Conservation (phyloP, 441 rosid species). For the Bruguiera hainesii region DNA sequence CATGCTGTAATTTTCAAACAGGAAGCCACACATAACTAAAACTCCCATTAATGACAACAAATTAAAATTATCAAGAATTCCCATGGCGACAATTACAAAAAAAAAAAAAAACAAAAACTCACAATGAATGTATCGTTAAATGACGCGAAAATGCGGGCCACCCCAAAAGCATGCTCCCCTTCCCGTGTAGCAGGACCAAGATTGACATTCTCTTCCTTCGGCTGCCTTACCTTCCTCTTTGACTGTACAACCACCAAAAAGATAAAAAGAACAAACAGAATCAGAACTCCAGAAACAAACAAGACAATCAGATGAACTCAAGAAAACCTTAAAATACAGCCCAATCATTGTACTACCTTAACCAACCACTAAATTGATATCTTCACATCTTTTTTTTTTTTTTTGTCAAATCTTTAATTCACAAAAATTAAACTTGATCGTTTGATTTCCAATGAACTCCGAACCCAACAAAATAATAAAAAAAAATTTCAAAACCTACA, state of each 20-base stretch:
- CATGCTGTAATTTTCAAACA: constrained; percentile 45
- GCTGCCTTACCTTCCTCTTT: constrained; percentile 61
- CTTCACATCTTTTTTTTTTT: too few relatives aligned
- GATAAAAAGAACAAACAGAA: not conserved
- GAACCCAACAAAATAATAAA: too few relatives aligned
- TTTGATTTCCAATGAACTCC: too few relatives aligned
- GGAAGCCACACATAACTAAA: not conserved
- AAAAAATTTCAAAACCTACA: too few relatives aligned
- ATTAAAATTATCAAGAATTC: not conserved
- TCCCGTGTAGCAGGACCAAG: constrained; percentile 65
- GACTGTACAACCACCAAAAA: constrained; percentile 32
- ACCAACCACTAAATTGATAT: too few relatives aligned
- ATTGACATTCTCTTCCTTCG: constrained; percentile 69
- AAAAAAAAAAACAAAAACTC: constrained; percentile 8
- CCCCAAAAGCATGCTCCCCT: constrained; percentile 71
- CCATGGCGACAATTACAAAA: not conserved
- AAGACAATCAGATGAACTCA: too few relatives aligned
- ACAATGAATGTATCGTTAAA: constrained; percentile 80
- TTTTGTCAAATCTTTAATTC: too few relatives aligned
- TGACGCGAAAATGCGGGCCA: constrained; percentile 76
- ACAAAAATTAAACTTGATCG: too few relatives aligned
- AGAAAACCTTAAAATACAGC: too few relatives aligned
- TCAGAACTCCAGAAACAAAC: not conserved
- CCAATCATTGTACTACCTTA: too few relatives aligned
- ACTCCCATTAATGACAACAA: too few relatives aligned